phyloP scores from a whole-genome alignment of 148 eudicot genomes.

The Chenopodium album region DNA sequence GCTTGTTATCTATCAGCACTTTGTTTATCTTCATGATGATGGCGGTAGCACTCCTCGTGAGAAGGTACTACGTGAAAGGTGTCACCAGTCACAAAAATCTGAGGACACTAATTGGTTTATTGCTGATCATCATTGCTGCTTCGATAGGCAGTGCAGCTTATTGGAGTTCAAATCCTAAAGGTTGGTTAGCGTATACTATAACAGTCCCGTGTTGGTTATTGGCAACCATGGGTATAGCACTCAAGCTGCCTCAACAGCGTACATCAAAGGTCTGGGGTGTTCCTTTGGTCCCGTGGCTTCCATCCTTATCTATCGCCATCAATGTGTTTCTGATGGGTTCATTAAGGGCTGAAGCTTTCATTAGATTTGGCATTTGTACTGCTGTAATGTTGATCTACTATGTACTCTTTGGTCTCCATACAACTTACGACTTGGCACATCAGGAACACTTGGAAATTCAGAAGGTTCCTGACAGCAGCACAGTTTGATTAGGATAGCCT shows the following conservation, averaged over 20 bases:
- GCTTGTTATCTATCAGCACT: slow-evolving; percentile 54
- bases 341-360: slow-evolving; percentile 27
- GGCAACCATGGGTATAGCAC: slow-evolving; percentile 47
- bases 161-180: slow-evolving; percentile 41
- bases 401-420: slow-evolving; percentile 48
- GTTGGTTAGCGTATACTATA: slow-evolving; percentile 51
- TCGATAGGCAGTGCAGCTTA: slow-evolving; percentile 51
- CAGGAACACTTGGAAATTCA: neutral
- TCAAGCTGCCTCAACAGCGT: slow-evolving; percentile 45
- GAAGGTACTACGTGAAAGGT: slow-evolving; percentile 57
- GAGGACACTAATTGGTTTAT: slow-evolving; percentile 31
- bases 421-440: slow-evolving; percentile 50
- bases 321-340: slow-evolving; percentile 78
- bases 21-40: slow-evolving; percentile 69
- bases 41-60: slow-evolving; percentile 58
- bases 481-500: neutral
- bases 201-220: slow-evolving; percentile 56
- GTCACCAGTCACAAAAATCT: slow-evolving; percentile 36
- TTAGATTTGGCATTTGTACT: slow-evolving; percentile 36
- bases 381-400: slow-evolving; percentile 38
- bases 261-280: slow-evolving; percentile 72
- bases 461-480: slow-evolving; percentile 9
- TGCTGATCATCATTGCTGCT: slow-evolving; percentile 46
- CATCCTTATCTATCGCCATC: slow-evolving; percentile 53
- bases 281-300: slow-evolving; percentile 73